A percentile compares a stretch with the other conserved stretches of the same genome.
Evolutionary conservation across 2,329 filamentous ascomycete genomes (phyloP).

Genomic region (Chaetoscypha palmicola): DNA sequence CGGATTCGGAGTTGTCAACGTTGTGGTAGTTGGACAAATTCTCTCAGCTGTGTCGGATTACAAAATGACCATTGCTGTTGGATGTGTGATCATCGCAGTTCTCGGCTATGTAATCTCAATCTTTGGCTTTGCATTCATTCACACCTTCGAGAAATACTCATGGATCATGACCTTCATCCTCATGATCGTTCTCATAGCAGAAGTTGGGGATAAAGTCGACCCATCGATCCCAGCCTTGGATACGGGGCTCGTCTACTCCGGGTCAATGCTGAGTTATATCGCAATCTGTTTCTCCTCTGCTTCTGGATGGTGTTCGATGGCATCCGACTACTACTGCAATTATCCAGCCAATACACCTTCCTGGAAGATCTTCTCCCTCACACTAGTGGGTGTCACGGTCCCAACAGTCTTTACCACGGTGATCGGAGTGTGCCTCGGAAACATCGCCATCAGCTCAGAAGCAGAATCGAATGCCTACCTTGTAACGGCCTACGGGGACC

Average conservation of each 20-base stretch:
- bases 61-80: constrained; percentile 36
- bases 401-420: constrained; percentile 36
- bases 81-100: constrained; percentile 27
- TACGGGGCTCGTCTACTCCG: constrained; percentile 31
- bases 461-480: constrained; percentile 34
- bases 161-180: constrained; percentile 42
- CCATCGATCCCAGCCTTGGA: constrained; percentile 30
- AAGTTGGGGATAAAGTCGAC: constrained; percentile 39
- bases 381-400: constrained; percentile 24
- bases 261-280: constrained; percentile 26
- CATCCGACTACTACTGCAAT: constrained; percentile 30
- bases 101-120: constrained; percentile 27
- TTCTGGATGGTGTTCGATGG: constrained; percentile 29
- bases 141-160: constrained; percentile 42
- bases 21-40: constrained; percentile 37
- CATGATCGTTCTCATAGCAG: constrained; percentile 40
- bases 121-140: constrained; percentile 35
- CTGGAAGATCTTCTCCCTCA: constrained; percentile 29
- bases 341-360: constrained; percentile 28
- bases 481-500: constrained; percentile 34
- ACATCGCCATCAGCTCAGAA: constrained; percentile 31
- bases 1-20: constrained; percentile 36
- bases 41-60: constrained; percentile 31
- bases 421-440: constrained; percentile 37
- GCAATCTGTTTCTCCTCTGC: constrained; percentile 27